These are phyloP conservation scores for Leonotis leonurus DNA, from an alignment of 257 asterid genomes.

Conservation along the genomic window DNA sequence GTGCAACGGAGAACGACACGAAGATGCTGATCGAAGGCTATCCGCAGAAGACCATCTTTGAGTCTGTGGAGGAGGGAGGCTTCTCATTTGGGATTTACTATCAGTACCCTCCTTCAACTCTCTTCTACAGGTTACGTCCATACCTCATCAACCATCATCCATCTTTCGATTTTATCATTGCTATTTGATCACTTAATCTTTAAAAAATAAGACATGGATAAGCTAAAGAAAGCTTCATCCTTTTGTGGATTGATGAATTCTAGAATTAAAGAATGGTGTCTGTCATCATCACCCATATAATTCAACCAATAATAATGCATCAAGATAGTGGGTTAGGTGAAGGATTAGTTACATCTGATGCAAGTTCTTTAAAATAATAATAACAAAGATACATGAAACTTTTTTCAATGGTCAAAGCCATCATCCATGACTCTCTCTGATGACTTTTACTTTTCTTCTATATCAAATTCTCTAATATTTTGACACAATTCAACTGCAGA, in stretches of 20 bases:
- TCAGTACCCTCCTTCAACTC: constrained; percentile 61
- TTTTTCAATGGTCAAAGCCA: constrained; percentile 25
- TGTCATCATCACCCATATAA: constrained; percentile 14
- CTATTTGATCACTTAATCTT: background rate
- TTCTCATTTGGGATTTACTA: constrained; percentile 50
- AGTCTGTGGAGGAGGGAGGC: constrained; percentile 52
- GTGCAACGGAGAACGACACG: constrained; percentile 48
- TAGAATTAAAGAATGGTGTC: background rate
- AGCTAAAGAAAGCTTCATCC: background rate
- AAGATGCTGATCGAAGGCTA: constrained; percentile 46
- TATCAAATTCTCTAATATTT: background rate
- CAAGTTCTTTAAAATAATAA: too few relatives aligned
- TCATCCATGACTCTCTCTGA: constrained; percentile 15
- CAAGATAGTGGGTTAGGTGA: constrained; percentile 9
- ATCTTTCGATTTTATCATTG: background rate
- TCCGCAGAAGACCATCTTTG: constrained; percentile 67
- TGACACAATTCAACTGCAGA: background rate
- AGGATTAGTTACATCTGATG: constrained; percentile 6
- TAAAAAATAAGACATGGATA: background rate
- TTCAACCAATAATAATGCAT: constrained; percentile 5
- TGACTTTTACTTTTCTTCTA: constrained; percentile 22
- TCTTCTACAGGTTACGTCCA: constrained; percentile 48
- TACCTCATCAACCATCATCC: background rate
- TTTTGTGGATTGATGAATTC: background rate
- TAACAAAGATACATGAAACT: too few relatives aligned